Percentiles rank a stretch among this genome's conserved stretches.
phyloP scores from a whole-genome alignment of 768 basidiomycete species.

The Mycena filopes region DNA sequence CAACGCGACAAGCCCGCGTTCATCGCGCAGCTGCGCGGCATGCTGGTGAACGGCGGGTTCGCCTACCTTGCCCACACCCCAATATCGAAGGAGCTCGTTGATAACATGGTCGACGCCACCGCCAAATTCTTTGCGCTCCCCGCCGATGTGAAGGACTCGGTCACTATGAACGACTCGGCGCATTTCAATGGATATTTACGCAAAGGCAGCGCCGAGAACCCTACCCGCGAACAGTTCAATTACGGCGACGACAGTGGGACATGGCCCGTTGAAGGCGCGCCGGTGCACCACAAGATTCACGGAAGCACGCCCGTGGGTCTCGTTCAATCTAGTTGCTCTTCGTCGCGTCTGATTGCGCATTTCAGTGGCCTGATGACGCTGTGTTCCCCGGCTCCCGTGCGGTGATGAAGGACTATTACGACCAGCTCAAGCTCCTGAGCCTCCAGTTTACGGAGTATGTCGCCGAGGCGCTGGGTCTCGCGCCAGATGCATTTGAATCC shows the following conservation, averaged over 20 bases:
- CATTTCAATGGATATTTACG: conserved; percentile 66
- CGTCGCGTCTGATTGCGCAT: neutral
- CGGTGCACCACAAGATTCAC: conserved; percentile 28
- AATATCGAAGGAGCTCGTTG: conserved; percentile 48
- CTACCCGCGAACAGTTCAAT: conserved; percentile 33
- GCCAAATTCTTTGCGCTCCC: conserved; percentile 63
- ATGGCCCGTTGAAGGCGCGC: conserved; percentile 10
- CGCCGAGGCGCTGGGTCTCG: conserved; percentile 31
- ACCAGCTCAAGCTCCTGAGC: conserved; percentile 18
- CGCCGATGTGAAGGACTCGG: conserved; percentile 52
- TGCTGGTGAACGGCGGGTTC: conserved; percentile 65
- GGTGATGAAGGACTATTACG: conserved; percentile 25
- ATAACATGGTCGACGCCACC: conserved; percentile 53
- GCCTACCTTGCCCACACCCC: conserved; percentile 62
- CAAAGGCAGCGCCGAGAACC: conserved; percentile 23
- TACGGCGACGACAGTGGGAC: conserved; percentile 24
- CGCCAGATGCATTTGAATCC: conserved; percentile 23
- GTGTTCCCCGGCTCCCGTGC: conserved; percentile 28
- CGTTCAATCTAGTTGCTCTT: neutral
- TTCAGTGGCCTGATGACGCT: conserved; percentile 29
- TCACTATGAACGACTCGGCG: conserved; percentile 59
- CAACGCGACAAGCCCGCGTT: conserved; percentile 42
- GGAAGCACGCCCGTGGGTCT: conserved; percentile 23
- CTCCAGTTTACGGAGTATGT: conserved; percentile 24
- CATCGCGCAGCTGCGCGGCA: conserved; percentile 58